Base-by-base conservation (phyloP, 176 grass and related monocot genomes). In the Carex scoparia region DNA sequence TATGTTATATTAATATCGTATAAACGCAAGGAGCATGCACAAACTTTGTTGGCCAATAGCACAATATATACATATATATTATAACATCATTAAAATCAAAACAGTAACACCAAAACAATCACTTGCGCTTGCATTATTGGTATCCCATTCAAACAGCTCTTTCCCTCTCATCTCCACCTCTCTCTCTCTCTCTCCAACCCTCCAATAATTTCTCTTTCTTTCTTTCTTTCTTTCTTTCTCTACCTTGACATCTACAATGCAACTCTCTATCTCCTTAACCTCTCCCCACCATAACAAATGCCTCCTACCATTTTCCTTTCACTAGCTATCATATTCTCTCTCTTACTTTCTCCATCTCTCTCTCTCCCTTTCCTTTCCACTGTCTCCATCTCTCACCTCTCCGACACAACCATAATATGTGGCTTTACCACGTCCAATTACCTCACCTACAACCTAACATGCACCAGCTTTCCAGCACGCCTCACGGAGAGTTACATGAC, bases 341-440 rank as follows among this genome's bases (percentile, higher is more conserved):
- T 85, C 77, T 37, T 85, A 49, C 84, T 84, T 11, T 81, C 68
- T 4, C 40, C 84, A 48, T 88, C 88, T 53, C 90, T 90, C 61
- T 89, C 81, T 48, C 63, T 83, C 62, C 74, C 74, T 35, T 58
- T 86, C 2, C 85, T 95, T 5, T 86, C 95, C 46, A 98, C 93
- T 28, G 68, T 95, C 83, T 90, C 91, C 79, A 92, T 95, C 80
- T 94, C 93, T 88, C 60, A 83, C 58, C 76, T 89, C 28, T 5
- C 31, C 27, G 86, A 85, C 84, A 37, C 27, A 60, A 6, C 94
- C 77, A 38, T 84, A 32, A 75, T 90, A 14, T 90, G 88, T 32
- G 84, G 85, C 8, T 66, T 90, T 7, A 53, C 83, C 4, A 79
- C 56, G 1, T 61, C 63, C 13, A 44, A 12, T 6, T 3, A 31